Evolutionary conservation across 169 alveolate species (phyloP), one percentile per base, ranked within the genome.

Genomic region (Plasmodium relictum): DNA sequence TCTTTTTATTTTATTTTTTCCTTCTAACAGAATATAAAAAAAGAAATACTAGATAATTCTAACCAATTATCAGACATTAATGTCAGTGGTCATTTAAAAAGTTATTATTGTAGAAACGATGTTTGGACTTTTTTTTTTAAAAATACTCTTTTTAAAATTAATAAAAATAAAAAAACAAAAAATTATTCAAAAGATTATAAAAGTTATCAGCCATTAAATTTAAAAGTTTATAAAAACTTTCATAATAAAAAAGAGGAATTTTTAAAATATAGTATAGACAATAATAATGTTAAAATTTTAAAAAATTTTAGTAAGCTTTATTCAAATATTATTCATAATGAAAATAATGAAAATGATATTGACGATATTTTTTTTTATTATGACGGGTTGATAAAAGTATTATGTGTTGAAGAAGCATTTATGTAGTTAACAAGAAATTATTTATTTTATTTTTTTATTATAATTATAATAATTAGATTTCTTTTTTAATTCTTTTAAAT

Each of bases 111-210:
- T 50, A 66, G 90, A 48, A 65, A 80, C 52, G 78, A 80, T 59
- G 45, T 80, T 41, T 80, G 90, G 90, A 80, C 90, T 1, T 80
- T 80, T 80, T 80, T 66, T 66, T 80, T 80, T 45, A 66, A 66
- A 20, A 80, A 80, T n/a, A 24, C 73, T 41, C 80, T 80, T 31
- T 80, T 68, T 68, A 80, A 80, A 65, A 80, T 80, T 80, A 80
- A 37, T 41, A 80, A 80, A 45, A 80, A 80, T 80, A 80, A 66
- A 70, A 80, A 80, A 41, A 16, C 45, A 41, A 80, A 52, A 66
- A 68, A 41, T 18, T 12, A 65, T 12, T 50, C 83, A 48, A 80
- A 80, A 52, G 90, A 80, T 52, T 54, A 80, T 66, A 80, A 80
- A 68, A 80, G 66, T 68, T 66, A 80, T 41, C 80, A 66, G 52